These are phyloP conservation scores for Trichoderma atroviride DNA, from an alignment of 2,329 filamentous ascomycete genomes.

Conservation along the genomic window DNA sequence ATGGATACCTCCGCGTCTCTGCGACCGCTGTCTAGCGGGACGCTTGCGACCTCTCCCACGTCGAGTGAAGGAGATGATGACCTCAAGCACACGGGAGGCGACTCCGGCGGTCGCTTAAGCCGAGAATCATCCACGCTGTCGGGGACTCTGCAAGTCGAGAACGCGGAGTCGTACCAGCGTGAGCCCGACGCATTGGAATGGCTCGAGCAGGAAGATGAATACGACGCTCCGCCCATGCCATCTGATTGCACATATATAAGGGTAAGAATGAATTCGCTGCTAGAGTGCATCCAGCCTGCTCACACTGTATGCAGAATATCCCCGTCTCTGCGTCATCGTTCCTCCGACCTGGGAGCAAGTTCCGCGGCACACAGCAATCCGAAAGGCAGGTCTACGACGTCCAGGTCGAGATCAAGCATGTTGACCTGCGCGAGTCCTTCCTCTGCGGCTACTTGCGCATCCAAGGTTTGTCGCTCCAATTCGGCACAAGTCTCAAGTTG, in stretches of 20 bases:
- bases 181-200: constrained; percentile 34
- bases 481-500: neutral
- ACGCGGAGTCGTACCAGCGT: constrained; percentile 29
- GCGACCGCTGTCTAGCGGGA: constrained; percentile 41
- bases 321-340: constrained; percentile 84
- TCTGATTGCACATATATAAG: constrained; percentile 43
- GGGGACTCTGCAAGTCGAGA: constrained; percentile 26
- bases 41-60: constrained; percentile 41
- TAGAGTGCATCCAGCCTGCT: neutral
- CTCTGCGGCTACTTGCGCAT: constrained; percentile 94
- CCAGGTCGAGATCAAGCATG: constrained; percentile 94
- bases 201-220: constrained; percentile 37
- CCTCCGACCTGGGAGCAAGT: constrained; percentile 83
- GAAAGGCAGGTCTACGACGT: constrained; percentile 94
- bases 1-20: constrained; percentile 50
- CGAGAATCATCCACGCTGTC: constrained; percentile 31
- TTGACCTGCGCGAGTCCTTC: constrained; percentile 91
- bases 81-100: constrained; percentile 31
- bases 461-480: constrained; percentile 63
- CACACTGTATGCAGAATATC: constrained; percentile 56
- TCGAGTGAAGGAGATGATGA: constrained; percentile 38
- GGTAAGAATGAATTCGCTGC: constrained; percentile 35
- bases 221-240: constrained; percentile 43
- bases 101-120: constrained; percentile 33
- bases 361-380: constrained; percentile 88